Evolutionary conservation across 192 early-diverging fungal genomes (phyloP), one percentile per base, ranked within the genome.

Genomic region (Coemansia sp.): DNA sequence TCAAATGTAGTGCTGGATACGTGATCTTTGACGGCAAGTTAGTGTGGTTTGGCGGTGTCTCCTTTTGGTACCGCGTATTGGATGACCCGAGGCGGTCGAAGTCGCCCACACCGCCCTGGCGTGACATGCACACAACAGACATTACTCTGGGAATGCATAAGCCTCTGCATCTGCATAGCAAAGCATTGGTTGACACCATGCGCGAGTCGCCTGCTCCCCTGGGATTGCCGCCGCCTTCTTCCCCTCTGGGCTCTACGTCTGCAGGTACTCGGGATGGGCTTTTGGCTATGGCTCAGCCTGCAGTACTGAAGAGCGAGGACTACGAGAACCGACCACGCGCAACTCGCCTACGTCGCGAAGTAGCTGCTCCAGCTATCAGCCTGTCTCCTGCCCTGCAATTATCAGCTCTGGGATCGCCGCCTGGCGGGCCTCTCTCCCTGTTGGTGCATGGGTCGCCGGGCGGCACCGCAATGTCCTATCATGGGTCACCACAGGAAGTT

Each of bases 21-120:
- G 73, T 43, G 50, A 23, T 81, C 14, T 16, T 34, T 3, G 79
- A 81, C 39, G 79, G 79, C 31, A 75, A 76, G 66, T 62, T 73
- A 23, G 37, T 81, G 36, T 62, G 66, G 62, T 46, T 81, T 8
- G 73, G 70, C 26, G 37, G 20, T 1, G 9, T 24, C 14, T 40
- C 63, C 8, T 81, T 70, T 48, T 81, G 79, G 79, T 81, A 75
- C 64, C 79, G 61, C 6, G 43, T 72, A 0, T 23, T 60, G 35
- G 59, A 57, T 5, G 33, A 11, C 9, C 21, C n/a, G 2, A 34
- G 35, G 16, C 59, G 33, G 33, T 67, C 73, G 48, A 43, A 36
- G 60, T 69, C 72, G 31, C 75, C 75, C 3, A 14, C 59, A 35
- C 78, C 78, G 59, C 79, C 79, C 10, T 81, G 79, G 79, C 62